Base-by-base conservation (phyloP, 352 stramenopile genomes). In the Globisporangium rhizosaccharum region DNA sequence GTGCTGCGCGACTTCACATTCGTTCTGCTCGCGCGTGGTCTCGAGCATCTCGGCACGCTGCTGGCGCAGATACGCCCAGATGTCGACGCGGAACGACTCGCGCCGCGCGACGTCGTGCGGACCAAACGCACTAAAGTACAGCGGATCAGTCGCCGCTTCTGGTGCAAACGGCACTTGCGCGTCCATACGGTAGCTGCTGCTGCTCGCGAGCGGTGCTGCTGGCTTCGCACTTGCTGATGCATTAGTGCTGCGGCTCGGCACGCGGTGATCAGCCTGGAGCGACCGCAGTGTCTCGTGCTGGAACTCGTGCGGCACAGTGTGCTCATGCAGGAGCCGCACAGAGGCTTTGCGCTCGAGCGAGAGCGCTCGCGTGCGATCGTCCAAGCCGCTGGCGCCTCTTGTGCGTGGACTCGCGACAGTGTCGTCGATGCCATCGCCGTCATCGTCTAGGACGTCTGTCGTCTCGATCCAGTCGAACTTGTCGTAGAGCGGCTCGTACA, bases 31-130 rank as follows among this genome's bases (percentile, higher is more conserved):
- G 0, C 84, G 57, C 10, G 82, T 79, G 3, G 63, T 71, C 50
- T 86, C 79, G 20, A 88, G 65, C 82, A 91, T 88, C 37, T 71
- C 73, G 17, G 62, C 67, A 2, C 82, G 70, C 28, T 91, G 82
- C 48, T 84, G 77, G 8, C 79, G 75, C 14, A 87, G 46, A 45
- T 88, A 91, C 5, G 73, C 79, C 82, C 82, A 91, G 41, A 91
- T 70, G 33, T 91, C 77, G 26, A 91, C 62, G 1, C 75, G 71
- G 64, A 91, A 89, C 18, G 54, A 62, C 12, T 87, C 75, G 5
- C 67, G 70, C 28, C 68, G 48, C 3, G 65, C 58, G 11, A 83
- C 70, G 50, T 85, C 68, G 33, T 62, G 57, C 7, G 70, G 74
- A 7, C 72, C 79, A 49, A 88, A 91, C 18, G 70, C 75, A 50